Evolutionary conservation across 2,329 filamentous ascomycete genomes (phyloP).

Genomic region (Xylariaceae sp.): DNA sequence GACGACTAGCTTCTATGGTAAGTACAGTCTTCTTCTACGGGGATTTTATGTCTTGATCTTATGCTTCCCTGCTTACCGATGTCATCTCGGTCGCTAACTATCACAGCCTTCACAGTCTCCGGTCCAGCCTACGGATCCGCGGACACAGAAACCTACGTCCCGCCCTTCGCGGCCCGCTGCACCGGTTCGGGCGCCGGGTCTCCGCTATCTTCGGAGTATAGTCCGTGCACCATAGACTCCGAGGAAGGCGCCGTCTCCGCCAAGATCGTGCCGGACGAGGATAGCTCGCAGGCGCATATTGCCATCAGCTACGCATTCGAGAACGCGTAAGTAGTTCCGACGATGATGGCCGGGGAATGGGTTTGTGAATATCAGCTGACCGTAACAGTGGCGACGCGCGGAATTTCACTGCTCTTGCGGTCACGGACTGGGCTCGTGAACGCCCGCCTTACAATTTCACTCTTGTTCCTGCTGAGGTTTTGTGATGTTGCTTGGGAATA

Average conservation of each 20-base stretch:
- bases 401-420: slow-evolving; percentile 10
- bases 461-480: neutral
- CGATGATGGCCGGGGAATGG: neutral
- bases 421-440: slow-evolving; percentile 17
- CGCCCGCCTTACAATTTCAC: slow-evolving; percentile 14
- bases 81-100: neutral
- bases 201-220: slow-evolving; percentile 14
- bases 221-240: slow-evolving; percentile 5
- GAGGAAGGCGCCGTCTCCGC: slow-evolving; percentile 10
- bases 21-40: neutral
- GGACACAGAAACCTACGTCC: slow-evolving; percentile 6
- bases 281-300: slow-evolving; percentile 13
- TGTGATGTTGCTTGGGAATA: neutral
- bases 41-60: too few species aligned
- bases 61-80: neutral
- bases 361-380: neutral
- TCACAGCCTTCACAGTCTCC: slow-evolving; percentile 11
- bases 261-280: slow-evolving; percentile 8
- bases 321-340: slow-evolving; percentile 3
- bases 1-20: slow-evolving; percentile 18
- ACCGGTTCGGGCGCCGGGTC: slow-evolving; percentile 8
- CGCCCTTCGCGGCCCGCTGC: slow-evolving; percentile 12
- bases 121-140: neutral
- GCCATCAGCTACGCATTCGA: slow-evolving; percentile 14
- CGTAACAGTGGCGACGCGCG: neutral